A percentile compares a stretch with the other conserved stretches of the same genome.
Evolutionary conservation across 225 moss, liverwort and hornwort genomes (phyloP).

Genomic region (Straminergon stramineum): DNA sequence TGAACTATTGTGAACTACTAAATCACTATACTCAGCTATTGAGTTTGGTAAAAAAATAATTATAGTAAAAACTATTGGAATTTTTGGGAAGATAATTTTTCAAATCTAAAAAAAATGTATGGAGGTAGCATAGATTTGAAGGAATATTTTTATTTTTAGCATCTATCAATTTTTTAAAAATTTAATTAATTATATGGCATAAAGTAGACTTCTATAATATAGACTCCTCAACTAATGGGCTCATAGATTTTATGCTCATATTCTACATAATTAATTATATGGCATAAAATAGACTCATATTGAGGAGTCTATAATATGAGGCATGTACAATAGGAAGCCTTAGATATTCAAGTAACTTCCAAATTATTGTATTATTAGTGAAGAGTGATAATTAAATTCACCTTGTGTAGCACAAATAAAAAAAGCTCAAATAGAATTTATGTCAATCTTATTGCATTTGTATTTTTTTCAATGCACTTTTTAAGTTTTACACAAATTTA

Average conservation of each 20-base stretch:
- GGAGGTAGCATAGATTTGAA: not conserved
- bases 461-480: not conserved
- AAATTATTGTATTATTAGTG: not conserved
- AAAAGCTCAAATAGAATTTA: not conserved
- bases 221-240: no score
- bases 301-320: no score
- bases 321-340: fast-evolving
- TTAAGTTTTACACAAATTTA: no score
- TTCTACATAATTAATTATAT: not conserved
- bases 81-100: not conserved
- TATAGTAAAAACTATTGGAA: not conserved
- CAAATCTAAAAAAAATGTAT: not conserved
- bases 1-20: not conserved
- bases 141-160: not conserved
- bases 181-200: not conserved
- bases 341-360: fast-evolving
- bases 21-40: fast-evolving
- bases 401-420: not conserved
- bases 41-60: not conserved
- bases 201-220: no score
- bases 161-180: not conserved
- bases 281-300: no score
- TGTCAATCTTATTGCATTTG: not conserved
- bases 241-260: no score
- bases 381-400: not conserved